These are phyloP conservation scores for Schizophyllum commune DNA, from an alignment of 1,284 basidiomycete genomes.

Conservation along the genomic window DNA sequence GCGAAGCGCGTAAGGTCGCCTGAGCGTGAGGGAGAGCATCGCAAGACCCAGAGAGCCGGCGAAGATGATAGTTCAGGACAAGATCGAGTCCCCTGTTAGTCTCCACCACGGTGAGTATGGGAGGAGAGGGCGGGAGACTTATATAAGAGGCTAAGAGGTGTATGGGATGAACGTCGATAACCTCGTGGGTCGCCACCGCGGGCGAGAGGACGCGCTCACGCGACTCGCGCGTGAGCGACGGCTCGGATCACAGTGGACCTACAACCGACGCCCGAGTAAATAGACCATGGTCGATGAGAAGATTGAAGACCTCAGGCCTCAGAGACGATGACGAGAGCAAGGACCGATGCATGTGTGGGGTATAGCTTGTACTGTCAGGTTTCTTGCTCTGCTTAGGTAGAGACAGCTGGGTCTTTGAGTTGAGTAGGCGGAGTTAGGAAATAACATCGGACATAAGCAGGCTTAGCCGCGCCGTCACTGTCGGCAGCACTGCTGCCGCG, in stretches of 20 bases:
- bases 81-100: neutral
- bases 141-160: no score
- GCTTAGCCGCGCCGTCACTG: no score
- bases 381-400: no score
- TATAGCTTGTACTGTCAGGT: no score
- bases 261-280: neutral
- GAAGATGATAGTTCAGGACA: neutral
- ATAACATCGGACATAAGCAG: no score
- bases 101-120: neutral
- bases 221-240: neutral
- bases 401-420: no score
- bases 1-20: neutral
- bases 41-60: neutral
- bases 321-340: no score
- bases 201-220: neutral
- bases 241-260: neutral
- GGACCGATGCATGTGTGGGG: no score
- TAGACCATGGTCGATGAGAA: no score
- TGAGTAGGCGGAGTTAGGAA: no score
- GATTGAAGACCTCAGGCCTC: no score
- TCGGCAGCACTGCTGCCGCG: no score
- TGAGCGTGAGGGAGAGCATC: neutral
- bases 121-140: neutral
- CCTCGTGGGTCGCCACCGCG: neutral
- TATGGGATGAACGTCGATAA: neutral